Percentiles rank a stretch among this genome's conserved stretches.
These are phyloP conservation scores for Hawksworthiomyces lignivorus DNA, from an alignment of 2,329 filamentous ascomycete species.

Conservation along the genomic window DNA sequence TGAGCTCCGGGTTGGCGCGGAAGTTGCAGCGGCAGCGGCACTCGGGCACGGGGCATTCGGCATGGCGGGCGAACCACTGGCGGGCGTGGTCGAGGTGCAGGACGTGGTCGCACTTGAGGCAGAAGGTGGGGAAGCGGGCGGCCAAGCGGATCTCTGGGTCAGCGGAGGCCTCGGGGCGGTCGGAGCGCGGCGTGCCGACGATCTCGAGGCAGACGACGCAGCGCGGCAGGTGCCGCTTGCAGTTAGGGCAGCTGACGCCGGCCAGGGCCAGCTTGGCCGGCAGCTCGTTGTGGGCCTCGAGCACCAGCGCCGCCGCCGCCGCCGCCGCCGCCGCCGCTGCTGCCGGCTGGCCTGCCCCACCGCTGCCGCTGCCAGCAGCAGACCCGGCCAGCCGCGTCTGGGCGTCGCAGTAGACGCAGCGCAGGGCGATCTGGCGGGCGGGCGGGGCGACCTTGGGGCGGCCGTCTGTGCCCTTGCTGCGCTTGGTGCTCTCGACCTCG, in stretches of 20 bases:
- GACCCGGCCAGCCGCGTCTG: slow-evolving; percentile 43
- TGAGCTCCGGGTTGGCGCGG: slow-evolving; percentile 51
- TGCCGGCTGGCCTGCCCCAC: slow-evolving; percentile 4
- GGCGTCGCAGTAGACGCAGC: slow-evolving; percentile 69
- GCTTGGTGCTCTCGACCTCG: slow-evolving; percentile 66
- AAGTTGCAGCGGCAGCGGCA: slow-evolving; percentile 60
- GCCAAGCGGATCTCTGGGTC: slow-evolving; percentile 39
- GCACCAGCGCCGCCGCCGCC: slow-evolving; percentile 7
- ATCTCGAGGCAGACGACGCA: slow-evolving; percentile 62
- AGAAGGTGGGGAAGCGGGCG: slow-evolving; percentile 60
- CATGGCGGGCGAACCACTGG: slow-evolving; percentile 58
- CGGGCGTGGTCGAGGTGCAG: slow-evolving; percentile 60
- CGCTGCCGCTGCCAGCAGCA: slow-evolving; percentile 13
- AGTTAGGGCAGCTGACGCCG: slow-evolving; percentile 59
- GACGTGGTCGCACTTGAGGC: slow-evolving; percentile 60
- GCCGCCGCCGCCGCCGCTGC: slow-evolving; percentile 8
- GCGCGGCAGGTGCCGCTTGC: slow-evolving; percentile 57
- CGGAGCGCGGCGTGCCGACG: slow-evolving; percentile 55
- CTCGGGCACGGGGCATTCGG: slow-evolving; percentile 61
- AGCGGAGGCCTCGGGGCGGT: slow-evolving; percentile 44
- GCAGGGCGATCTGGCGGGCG: slow-evolving; percentile 62
- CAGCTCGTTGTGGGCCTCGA: slow-evolving; percentile 40
- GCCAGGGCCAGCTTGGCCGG: slow-evolving; percentile 47
- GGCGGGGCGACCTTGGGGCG: slow-evolving; percentile 55
- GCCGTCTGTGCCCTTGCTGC: slow-evolving; percentile 46